Conservation (phyloP, 768 basidiomycete species). For the Pilatotrama ljubarskyi region DNA sequence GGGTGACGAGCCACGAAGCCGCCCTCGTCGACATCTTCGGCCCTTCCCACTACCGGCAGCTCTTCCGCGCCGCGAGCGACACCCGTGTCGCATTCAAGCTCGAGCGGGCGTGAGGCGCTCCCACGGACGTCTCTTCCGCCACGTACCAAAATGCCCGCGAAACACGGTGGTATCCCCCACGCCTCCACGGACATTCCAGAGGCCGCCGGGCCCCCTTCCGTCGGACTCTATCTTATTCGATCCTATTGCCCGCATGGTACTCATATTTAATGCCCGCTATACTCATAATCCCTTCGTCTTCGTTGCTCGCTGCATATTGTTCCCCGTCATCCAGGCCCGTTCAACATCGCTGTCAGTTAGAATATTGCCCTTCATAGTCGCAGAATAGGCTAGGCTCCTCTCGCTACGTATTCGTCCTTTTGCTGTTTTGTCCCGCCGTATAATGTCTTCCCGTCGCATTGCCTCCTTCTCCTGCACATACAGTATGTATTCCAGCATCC, state of each 20-base stretch:
- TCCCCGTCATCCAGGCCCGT: slow-evolving; percentile 8
- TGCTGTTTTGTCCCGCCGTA: slow-evolving; percentile 18
- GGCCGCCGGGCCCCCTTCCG: slow-evolving; percentile 11
- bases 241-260: slow-evolving; percentile 22
- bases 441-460: slow-evolving; percentile 16
- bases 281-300: slow-evolving; percentile 17
- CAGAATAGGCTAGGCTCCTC: slow-evolving; percentile 22
- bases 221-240: slow-evolving; percentile 25
- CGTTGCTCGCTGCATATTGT: slow-evolving; percentile 14
- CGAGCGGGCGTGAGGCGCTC: slow-evolving; percentile 43
- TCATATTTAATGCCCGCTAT: slow-evolving; percentile 21
- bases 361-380: slow-evolving; percentile 23
- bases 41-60: slow-evolving; percentile 64
- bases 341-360: slow-evolving; percentile 19
- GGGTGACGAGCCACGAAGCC: slow-evolving; percentile 70
- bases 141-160: slow-evolving; percentile 20
- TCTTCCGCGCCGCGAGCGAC: slow-evolving; percentile 73
- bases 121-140: slow-evolving; percentile 8
- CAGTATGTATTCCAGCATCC: slow-evolving; percentile 22
- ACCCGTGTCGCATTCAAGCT: slow-evolving; percentile 73
- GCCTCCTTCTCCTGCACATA: slow-evolving; percentile 23
- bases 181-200: slow-evolving; percentile 14
- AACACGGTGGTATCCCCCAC: slow-evolving; percentile 7
- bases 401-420: slow-evolving; percentile 20
- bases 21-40: slow-evolving; percentile 75